Percentiles rank a stretch among this genome's conserved stretches.
Evolutionary conservation across 495 filamentous ascomycete species (phyloP).

Genomic region (Penicillium ochrochloron): DNA sequence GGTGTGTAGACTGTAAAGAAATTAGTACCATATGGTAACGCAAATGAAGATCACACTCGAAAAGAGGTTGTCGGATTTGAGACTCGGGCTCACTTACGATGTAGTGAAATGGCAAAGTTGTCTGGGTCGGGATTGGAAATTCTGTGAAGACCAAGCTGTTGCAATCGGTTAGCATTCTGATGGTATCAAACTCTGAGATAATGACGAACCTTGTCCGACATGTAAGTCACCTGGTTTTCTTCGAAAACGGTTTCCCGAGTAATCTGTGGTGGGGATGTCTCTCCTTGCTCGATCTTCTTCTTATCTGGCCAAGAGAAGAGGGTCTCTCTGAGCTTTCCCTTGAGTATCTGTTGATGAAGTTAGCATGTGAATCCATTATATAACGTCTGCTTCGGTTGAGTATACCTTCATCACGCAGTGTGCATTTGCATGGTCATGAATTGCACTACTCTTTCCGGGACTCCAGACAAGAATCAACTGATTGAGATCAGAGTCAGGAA

Average conservation of each 20-base stretch:
- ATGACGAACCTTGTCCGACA: conserved; percentile 67
- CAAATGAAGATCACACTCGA: neutral
- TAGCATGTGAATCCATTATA: neutral
- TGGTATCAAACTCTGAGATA: neutral
- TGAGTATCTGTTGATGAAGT: conserved; percentile 59
- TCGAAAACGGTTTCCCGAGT: conserved; percentile 53
- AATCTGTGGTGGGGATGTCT: conserved; percentile 52
- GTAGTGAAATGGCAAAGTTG: conserved; percentile 82
- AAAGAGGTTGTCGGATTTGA: neutral
- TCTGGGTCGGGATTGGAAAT: conserved; percentile 73
- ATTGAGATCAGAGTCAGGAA: neutral
- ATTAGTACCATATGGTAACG: neutral
- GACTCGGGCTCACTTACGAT: conserved; percentile 59
- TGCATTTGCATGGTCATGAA: conserved; percentile 88
- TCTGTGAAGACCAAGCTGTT: conserved; percentile 76
- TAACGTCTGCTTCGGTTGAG: neutral
- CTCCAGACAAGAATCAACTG: conserved; percentile 91
- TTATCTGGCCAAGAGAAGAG: conserved; percentile 75
- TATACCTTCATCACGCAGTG: conserved; percentile 72
- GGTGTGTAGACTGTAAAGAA: conserved; percentile 76
- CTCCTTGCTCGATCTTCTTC: conserved; percentile 45
- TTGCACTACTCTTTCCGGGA: conserved; percentile 79
- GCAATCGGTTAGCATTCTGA: neutral
- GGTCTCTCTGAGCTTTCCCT: conserved; percentile 77
- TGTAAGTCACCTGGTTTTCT: conserved; percentile 77